Conservation (phyloP, 306 rosid species). For the Dryas octopetala region DNA sequence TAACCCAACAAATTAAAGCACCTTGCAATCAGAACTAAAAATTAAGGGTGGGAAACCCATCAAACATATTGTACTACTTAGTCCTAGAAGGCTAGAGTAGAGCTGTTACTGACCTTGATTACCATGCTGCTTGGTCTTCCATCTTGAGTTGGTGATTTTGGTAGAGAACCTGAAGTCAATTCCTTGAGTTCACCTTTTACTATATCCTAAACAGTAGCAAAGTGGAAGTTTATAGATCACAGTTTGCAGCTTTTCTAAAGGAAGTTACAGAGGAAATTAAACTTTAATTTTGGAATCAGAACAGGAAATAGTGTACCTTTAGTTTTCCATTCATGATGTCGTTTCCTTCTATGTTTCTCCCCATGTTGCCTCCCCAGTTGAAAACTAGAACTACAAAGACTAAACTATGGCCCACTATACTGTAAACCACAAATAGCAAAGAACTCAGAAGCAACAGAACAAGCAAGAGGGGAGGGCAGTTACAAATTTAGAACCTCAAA, state of each 20-base stretch:
- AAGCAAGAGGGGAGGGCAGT: neutral
- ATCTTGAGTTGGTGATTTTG: slow-evolving; percentile 28
- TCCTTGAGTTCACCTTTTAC: slow-evolving; percentile 17
- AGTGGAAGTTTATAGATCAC: neutral
- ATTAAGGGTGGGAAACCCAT: too few relatives aligned
- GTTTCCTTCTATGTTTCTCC: slow-evolving; percentile 20
- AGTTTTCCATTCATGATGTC: slow-evolving; percentile 27
- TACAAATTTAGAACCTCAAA: neutral
- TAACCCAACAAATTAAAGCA: neutral
- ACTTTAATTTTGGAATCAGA: neutral
- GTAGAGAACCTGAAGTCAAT: slow-evolving; percentile 24
- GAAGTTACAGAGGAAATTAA: neutral
- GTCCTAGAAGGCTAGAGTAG: neutral
- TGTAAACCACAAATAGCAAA: neutral
- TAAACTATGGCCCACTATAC: neutral
- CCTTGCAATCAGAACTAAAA: neutral
- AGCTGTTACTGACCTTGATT: slow-evolving; percentile 20
- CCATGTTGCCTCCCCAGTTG: slow-evolving; percentile 9
- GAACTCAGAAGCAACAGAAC: neutral
- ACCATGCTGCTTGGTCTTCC: slow-evolving; percentile 40
- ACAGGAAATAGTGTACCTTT: slow-evolving; percentile 15
- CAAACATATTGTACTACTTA: neutral
- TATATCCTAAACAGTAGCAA: slow-evolving; percentile 17
- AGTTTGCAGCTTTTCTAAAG: neutral
- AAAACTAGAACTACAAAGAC: neutral